Conservation (phyloP, 2,329 filamentous ascomycete species). For the Lachnellula occidentalis region DNA sequence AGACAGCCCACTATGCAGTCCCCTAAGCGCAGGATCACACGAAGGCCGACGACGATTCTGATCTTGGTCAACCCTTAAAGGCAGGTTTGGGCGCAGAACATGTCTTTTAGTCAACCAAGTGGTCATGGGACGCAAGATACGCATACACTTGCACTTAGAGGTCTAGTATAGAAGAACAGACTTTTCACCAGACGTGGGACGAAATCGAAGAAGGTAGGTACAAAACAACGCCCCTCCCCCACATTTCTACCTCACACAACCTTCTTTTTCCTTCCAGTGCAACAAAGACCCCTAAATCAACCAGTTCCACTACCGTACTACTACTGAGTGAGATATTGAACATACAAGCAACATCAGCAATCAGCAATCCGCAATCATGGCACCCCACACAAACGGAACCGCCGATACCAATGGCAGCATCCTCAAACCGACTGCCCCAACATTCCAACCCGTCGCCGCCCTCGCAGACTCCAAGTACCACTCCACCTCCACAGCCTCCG, state of each 20-base stretch:
- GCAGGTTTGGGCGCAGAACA: slow-evolving; percentile 8
- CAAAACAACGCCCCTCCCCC: background rate
- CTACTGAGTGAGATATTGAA: background rate
- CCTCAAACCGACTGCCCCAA: slow-evolving; percentile 29
- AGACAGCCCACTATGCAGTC: background rate
- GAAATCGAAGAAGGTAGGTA: background rate
- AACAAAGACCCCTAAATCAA: background rate
- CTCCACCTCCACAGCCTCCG: slow-evolving; percentile 69
- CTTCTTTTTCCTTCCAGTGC: background rate
- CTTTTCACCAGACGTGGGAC: background rate
- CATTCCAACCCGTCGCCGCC: slow-evolving; percentile 27
- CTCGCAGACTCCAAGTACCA: slow-evolving; percentile 50
- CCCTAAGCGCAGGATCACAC: slow-evolving; percentile 14
- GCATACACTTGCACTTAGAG: slow-evolving; percentile 21
- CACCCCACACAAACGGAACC: slow-evolving; percentile 50
- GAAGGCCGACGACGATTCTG: background rate
- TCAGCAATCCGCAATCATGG: slow-evolving; percentile 38
- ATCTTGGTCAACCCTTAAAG: slow-evolving; percentile 5
- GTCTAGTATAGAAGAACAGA: slow-evolving; percentile 9
- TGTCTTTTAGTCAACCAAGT: slow-evolving; percentile 6
- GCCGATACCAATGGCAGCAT: slow-evolving; percentile 32
- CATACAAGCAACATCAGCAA: background rate
- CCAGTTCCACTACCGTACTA: background rate
- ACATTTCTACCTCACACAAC: background rate
- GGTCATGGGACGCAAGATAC: slow-evolving; percentile 17